Evolutionary conservation across 1,284 basidiomycete species (phyloP), one percentile per base, ranked within the genome.

Genomic region (Naganishia cerealis): DNA sequence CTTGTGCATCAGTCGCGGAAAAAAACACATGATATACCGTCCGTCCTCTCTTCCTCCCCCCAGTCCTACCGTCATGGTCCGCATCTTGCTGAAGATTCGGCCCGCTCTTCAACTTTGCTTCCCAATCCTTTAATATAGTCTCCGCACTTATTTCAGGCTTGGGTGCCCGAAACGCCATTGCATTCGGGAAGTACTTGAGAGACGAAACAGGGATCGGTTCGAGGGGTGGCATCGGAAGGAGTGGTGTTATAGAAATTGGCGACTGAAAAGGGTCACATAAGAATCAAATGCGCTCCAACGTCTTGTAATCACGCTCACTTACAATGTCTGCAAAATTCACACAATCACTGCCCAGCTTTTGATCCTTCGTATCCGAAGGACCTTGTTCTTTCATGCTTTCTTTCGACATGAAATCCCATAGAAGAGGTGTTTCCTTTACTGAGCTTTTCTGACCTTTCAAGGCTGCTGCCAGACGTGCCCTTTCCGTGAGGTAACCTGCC

Each of bases 91-190:
- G 38, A 36, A n/a, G 33, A 42, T 12, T 21, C 12, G 24, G 12
- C 18, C 36, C 38, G 15, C 50, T 29, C 12, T 50, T 38, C 38
- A 63, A 42, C 13, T 63, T 38, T 13, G 21, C 21, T 46, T 63
- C 61, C 61, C 61, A 63, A 29, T 63, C 50, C 61, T 54, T 54
- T 10, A 63, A 40, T 21, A 63, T 40, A 21, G 61, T 63, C 15
- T 54, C 61, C 1, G 48, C 50, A 40, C 61, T 63, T n/a, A 53
- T 39, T 42, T 53, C 50, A n/a, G 61, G 61, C 46, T 54, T 54
- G n/a, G 61, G 61, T 26, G 61, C 61, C 12, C 61, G 61, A 36
- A 63, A 63, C 15, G 61, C 61, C 61, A 63, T 63, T 1, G 50
- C 43, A n/a, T 63, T 63, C 0, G 61, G 61, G 29, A 63, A 63